Evolutionary conservation across 768 basidiomycete species (phyloP).

Genomic region (Leucosporidium scottii): DNA sequence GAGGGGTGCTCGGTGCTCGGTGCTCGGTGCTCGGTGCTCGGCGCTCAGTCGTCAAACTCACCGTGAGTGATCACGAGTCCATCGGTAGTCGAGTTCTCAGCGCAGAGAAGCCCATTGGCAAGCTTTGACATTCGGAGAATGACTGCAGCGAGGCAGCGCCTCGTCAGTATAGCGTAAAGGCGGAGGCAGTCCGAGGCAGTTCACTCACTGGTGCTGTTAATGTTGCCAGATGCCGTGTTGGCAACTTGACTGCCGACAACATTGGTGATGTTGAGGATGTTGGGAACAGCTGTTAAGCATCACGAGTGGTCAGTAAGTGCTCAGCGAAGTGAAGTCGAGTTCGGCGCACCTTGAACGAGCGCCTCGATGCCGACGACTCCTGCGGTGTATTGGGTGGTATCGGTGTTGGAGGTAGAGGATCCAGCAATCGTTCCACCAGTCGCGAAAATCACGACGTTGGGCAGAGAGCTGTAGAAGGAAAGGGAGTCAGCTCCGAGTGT

Average conservation of each 20-base stretch:
- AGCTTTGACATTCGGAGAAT: slow-evolving; percentile 15
- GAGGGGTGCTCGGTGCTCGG: too few species aligned
- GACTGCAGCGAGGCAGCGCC: slow-evolving; percentile 11
- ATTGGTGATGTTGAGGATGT: slow-evolving; percentile 23
- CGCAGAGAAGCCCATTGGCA: slow-evolving; percentile 37
- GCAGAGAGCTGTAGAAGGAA: background rate
- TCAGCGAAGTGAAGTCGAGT: background rate
- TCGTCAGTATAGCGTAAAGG: background rate
- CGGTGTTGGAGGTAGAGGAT: background rate
- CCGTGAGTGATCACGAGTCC: slow-evolving; percentile 37
- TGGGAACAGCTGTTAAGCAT: slow-evolving; percentile 14
- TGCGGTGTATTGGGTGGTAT: slow-evolving; percentile 1
- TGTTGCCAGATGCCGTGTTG: slow-evolving; percentile 26
- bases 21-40: too few species aligned
- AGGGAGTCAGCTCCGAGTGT: background rate
- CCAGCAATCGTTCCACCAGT: slow-evolving; percentile 12
- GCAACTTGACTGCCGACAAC: slow-evolving; percentile 31
- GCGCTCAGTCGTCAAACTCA: too few species aligned
- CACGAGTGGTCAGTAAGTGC: background rate
- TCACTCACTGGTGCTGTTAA: background rate
- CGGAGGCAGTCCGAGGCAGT: background rate
- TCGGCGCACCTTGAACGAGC: slow-evolving; percentile 13
- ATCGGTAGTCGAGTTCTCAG: slow-evolving; percentile 33
- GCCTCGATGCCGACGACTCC: slow-evolving; percentile 10
- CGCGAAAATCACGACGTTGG: slow-evolving; percentile 6